Evolutionary conservation across 768 basidiomycete species (phyloP), one percentile per base, ranked within the genome.

Genomic region (Leccinum obscurum): DNA sequence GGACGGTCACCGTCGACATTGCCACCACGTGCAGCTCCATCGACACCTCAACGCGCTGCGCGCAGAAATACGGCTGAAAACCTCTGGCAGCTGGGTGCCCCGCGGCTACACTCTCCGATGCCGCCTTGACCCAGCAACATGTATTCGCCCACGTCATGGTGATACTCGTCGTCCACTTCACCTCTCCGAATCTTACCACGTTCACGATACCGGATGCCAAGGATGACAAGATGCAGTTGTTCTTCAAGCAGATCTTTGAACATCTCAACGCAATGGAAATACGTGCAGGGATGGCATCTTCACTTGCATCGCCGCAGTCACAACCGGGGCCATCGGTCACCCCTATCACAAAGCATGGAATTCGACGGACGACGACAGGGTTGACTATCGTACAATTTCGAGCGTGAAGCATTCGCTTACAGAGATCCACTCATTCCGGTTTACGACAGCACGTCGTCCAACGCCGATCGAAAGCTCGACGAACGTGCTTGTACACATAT

Each of bases 211-310:
- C 92, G 0, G 83, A 88, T 57, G 77, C 89, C 30, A 81, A 88
- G 65, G 88, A 94, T 67, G 84, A 84, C 55, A 86, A 83, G 50
- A 85, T 96, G 67, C 91, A 93, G 64, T 76, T 84, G 52, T 95
- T 95, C 77, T 92, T 95, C 74, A 81, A 89, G 58, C 91, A 95
- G 72, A 87, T 95, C 50, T 89, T 87, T 7, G 84, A 89, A 51
- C 90, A 92, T 70, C 82, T 95, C 58, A 86, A 87, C 66, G 81
- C 82, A 48, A 85, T 93, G 77, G 86, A 90, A 68, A 78, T 81
- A 41, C 81, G 82, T 54, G 79, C 83, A 14, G 3, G 64, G 57
- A 1, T 26, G 26, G 26, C 26, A 6, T 26, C 26, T 26, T 26
- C 26, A 26, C 26, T 26, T 26, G 26, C 26, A 26, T 26, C 26